These are phyloP conservation scores for Herpetomonas samuelpessoai DNA, from an alignment of 208 protist species.

Conservation along the genomic window DNA sequence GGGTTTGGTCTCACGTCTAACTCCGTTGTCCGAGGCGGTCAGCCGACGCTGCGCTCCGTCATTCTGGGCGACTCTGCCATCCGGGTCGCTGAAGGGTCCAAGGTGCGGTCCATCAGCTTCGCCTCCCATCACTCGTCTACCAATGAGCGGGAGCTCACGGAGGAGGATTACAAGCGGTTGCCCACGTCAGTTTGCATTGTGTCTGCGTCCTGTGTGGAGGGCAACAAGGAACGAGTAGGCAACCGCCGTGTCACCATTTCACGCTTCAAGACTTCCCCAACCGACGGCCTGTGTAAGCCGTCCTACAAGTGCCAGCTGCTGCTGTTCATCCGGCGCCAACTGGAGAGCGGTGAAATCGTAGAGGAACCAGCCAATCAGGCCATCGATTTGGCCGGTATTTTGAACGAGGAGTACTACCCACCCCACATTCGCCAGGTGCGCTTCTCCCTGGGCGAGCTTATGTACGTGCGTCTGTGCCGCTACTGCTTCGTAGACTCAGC, in stretches of 20 bases:
- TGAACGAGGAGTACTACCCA: conserved; percentile 52
- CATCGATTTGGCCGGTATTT: conserved; percentile 45
- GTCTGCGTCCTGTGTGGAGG: conserved; percentile 30
- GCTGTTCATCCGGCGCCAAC: conserved; percentile 37
- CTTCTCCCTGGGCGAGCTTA: conserved; percentile 49
- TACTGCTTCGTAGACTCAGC: conserved; percentile 44
- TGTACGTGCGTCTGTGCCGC: conserved; percentile 53
- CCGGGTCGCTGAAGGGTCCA: neutral
- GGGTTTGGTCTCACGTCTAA: conserved; percentile 62
- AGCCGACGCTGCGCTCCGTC: conserved; percentile 4
- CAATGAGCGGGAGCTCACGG: conserved; percentile 39
- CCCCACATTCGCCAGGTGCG: conserved; percentile 35
- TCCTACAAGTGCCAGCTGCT: conserved; percentile 67
- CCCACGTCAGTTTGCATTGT: conserved; percentile 61
- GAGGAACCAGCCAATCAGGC: conserved; percentile 21
- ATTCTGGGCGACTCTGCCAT: conserved; percentile 4
- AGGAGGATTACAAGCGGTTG: conserved; percentile 37
- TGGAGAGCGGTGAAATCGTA: conserved; percentile 24
- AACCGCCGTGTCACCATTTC: conserved; percentile 48
- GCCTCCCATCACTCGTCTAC: conserved; percentile 27
- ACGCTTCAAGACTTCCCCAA: conserved; percentile 57
- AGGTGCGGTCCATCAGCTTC: conserved; percentile 45
- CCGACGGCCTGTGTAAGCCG: conserved; percentile 63
- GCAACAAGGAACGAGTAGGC: conserved; percentile 36
- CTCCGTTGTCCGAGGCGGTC: conserved; percentile 5